Conservation (phyloP, 805 yeast species). For the Candida alai region DNA sequence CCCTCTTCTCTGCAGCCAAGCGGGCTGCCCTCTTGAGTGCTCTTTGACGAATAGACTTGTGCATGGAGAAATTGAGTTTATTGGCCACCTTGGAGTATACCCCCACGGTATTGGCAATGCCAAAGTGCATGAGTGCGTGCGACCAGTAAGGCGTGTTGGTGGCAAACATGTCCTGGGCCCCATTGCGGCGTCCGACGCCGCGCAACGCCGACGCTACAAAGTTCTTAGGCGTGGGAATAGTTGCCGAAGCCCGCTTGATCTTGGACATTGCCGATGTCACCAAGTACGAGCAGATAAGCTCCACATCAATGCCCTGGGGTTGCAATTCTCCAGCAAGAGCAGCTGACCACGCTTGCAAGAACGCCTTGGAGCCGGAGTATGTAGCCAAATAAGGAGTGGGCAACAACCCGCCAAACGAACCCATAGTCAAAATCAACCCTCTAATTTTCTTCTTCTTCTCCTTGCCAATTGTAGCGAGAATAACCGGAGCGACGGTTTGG, state of each 20-base stretch:
- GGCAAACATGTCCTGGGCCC: conserved; percentile 87
- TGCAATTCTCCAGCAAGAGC: conserved; percentile 85
- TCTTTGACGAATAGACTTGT: conserved; percentile 71
- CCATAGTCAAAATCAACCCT: conserved; percentile 89
- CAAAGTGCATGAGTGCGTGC: conserved; percentile 89
- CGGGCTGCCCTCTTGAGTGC: conserved; percentile 75
- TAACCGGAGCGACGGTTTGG: conserved; percentile 70
- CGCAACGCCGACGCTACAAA: conserved; percentile 74
- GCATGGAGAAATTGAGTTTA: conserved; percentile 67
- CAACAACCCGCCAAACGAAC: conserved; percentile 91
- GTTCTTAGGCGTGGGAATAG: conserved; percentile 76
- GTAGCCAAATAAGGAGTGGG: conserved; percentile 93
- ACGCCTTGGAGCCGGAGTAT: conserved; percentile 94
- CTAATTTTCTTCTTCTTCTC: conserved; percentile 40
- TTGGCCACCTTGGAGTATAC: conserved; percentile 72
- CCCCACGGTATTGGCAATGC: conserved; percentile 75
- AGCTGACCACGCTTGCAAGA: conserved; percentile 87
- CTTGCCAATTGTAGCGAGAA: conserved; percentile 48
- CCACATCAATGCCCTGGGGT: conserved; percentile 72
- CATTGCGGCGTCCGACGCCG: conserved; percentile 77
- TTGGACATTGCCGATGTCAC: conserved; percentile 97
- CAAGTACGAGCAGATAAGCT: conserved; percentile 78
- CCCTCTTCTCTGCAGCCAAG: conserved; percentile 27
- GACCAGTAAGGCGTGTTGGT: conserved; percentile 91
- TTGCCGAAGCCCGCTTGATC: conserved; percentile 66